A percentile compares a stretch with the other conserved stretches of the same genome.
Conservation (phyloP, 2,329 filamentous ascomycete genomes). For the Pseudogymnoascus sp. region DNA sequence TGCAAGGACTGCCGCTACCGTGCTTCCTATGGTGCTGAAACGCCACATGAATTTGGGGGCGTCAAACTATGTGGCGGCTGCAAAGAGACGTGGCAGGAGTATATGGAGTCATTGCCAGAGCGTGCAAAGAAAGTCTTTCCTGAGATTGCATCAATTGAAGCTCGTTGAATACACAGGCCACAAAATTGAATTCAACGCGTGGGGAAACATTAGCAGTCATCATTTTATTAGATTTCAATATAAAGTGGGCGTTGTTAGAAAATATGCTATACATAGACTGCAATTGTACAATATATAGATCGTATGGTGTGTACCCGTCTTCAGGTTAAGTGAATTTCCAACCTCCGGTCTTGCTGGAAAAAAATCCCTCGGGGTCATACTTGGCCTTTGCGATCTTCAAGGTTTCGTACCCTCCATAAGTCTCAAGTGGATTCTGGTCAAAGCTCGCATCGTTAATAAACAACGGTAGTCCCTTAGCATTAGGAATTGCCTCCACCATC, state of each 20-base stretch:
- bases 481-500: conserved; percentile 28
- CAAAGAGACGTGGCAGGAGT: too few species aligned
- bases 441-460: conserved; percentile 30
- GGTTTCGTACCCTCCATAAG: conserved; percentile 25
- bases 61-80: too few species aligned
- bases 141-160: not conserved
- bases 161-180: not conserved
- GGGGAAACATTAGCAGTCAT: not conserved
- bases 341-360: conserved; percentile 26
- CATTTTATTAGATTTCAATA: not conserved
- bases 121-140: not conserved
- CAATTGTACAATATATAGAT: not conserved
- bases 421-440: conserved; percentile 5
- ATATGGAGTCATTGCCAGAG: not conserved
- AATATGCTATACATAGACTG: not conserved
- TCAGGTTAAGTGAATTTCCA: conserved; percentile 15
- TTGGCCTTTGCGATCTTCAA: conserved; percentile 31
- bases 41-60: too few species aligned
- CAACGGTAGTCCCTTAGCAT: conserved; percentile 26
- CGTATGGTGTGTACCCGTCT: not conserved
- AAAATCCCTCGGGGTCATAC: conserved; percentile 30
- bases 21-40: too few species aligned
- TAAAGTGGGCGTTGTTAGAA: not conserved
- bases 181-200: too few species aligned
- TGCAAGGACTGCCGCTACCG: too few species aligned